Conservation (phyloP, 176 grass and related monocot genomes). For the Guadua angustifolia region DNA sequence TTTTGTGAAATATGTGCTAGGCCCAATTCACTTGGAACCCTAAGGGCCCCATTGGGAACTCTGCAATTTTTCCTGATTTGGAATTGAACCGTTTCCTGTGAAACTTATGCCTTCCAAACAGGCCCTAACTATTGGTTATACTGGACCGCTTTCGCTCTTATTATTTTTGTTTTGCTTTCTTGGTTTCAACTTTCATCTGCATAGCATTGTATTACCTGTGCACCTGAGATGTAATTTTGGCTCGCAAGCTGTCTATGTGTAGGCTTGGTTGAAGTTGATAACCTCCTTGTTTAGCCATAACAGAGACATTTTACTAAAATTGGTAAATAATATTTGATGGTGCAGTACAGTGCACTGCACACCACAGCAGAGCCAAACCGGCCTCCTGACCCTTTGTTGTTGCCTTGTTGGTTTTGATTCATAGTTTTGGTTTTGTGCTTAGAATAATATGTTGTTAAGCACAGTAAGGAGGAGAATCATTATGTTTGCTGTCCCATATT, state of each 20-base stretch:
- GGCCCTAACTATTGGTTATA: conserved; percentile 8
- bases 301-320: neutral
- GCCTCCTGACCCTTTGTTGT: neutral
- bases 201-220: neutral
- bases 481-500: conserved; percentile 9
- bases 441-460: conserved; percentile 21
- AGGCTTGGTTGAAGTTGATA: neutral
- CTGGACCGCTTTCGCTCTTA: neutral
- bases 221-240: neutral
- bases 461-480: neutral
- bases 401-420: neutral
- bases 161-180: conserved; percentile 23
- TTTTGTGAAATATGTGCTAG: neutral
- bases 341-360: neutral
- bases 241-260: neutral
- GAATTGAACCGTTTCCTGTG: neutral
- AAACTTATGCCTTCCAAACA: neutral
- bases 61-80: neutral
- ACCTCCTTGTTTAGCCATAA: neutral
- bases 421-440: neutral
- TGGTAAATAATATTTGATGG: conserved; percentile 1
- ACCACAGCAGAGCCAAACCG: neutral
- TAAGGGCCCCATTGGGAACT: neutral
- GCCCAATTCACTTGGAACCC: neutral
- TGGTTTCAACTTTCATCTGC: neutral